Percentiles rank a stretch among this genome's conserved stretches.
Evolutionary conservation across 306 rosid species (phyloP).

Genomic region (Gastrolobium villosum): DNA sequence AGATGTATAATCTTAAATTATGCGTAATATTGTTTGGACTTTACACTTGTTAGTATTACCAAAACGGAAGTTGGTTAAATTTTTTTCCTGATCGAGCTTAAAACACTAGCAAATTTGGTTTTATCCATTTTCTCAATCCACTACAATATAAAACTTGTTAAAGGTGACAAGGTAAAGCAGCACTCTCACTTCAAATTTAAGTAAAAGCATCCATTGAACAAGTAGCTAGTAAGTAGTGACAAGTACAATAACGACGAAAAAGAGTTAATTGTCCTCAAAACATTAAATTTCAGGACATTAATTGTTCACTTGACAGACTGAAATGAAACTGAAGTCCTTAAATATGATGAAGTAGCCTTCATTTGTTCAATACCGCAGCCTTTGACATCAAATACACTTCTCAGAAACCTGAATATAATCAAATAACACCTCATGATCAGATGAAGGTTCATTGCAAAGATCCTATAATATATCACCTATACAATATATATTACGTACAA

Average conservation of each 20-base stretch:
- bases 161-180: constrained; percentile 45
- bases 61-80: not conserved
- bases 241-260: constrained; percentile 46
- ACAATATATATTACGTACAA: not conserved
- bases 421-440: constrained; percentile 3
- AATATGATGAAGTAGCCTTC: constrained; percentile 47
- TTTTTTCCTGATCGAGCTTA: constrained; percentile 6
- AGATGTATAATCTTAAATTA: not conserved
- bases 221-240: constrained; percentile 47
- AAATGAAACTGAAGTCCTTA: constrained; percentile 49
- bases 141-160: not conserved
- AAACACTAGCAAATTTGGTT: not conserved
- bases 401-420: constrained; percentile 65
- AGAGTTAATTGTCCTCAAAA: constrained; percentile 52
- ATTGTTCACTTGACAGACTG: constrained; percentile 47
- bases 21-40: not conserved
- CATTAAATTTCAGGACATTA: constrained; percentile 50
- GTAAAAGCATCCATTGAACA: constrained; percentile 45
- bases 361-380: constrained; percentile 79
- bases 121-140: not conserved
- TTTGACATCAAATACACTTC: constrained; percentile 77
- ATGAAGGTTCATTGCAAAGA: not conserved
- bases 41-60: not conserved
- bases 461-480: not conserved
- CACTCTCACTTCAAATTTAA: constrained; percentile 52